Evolutionary conservation across 1,284 basidiomycete species (phyloP).

Genomic region (Austropuccinia psidii): DNA sequence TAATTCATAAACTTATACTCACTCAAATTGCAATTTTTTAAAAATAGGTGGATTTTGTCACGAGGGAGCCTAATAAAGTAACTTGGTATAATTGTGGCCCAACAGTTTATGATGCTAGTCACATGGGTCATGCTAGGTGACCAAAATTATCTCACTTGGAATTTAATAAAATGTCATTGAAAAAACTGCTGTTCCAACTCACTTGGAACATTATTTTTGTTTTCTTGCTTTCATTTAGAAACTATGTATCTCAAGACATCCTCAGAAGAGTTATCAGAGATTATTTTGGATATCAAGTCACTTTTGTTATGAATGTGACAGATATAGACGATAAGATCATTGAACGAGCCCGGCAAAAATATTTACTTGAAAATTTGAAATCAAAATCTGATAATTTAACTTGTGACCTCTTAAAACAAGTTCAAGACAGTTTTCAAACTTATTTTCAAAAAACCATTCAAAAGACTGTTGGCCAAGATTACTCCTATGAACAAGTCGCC

Average conservation of each 20-base stretch:
- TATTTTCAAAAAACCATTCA: slow-evolving; percentile 50
- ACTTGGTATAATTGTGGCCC: slow-evolving; percentile 97
- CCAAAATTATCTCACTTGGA: slow-evolving; percentile 40
- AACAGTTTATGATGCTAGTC: slow-evolving; percentile 97
- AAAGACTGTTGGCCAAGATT: not conserved
- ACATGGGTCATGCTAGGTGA: slow-evolving; percentile 97
- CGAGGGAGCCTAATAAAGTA: slow-evolving; percentile 69
- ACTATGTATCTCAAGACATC: slow-evolving; percentile 97
- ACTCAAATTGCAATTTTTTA: slow-evolving; percentile 25
- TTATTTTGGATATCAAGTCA: slow-evolving; percentile 94
- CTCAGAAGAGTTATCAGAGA: slow-evolving; percentile 84
- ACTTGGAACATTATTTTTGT: not conserved
- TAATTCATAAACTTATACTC: not conserved
- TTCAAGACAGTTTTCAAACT: slow-evolving; percentile 53
- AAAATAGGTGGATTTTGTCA: slow-evolving; percentile 69
- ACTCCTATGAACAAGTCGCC: slow-evolving; percentile 10
- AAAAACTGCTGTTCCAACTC: not conserved
- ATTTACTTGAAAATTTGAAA: slow-evolving; percentile 5
- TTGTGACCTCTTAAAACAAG: slow-evolving; percentile 22
- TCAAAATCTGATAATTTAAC: not conserved
- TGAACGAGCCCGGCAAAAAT: slow-evolving; percentile 42
- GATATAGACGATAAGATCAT: slow-evolving; percentile 98
- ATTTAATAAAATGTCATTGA: not conserved
- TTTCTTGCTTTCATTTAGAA: too few species aligned
- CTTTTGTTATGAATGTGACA: slow-evolving; percentile 99